Conservation (phyloP, 805 yeast genomes). For the Soucietia sequanensis region DNA sequence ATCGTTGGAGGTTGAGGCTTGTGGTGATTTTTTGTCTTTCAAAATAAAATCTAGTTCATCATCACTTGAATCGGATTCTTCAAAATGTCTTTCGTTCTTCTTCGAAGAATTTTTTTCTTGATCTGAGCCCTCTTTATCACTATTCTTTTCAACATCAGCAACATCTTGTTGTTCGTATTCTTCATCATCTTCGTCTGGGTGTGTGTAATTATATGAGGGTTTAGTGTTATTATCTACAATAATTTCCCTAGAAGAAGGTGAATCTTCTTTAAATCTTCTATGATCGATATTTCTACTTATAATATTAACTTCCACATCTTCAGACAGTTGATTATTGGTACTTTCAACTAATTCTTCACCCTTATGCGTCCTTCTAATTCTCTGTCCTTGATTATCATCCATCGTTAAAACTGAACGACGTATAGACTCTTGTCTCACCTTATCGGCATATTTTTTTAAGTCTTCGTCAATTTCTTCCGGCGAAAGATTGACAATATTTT, state of each 20-base stretch:
- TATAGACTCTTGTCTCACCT: slow-evolving; percentile 66
- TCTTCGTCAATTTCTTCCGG: slow-evolving; percentile 83
- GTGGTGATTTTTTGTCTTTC: slow-evolving; percentile 13
- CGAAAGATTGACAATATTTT: slow-evolving; percentile 59
- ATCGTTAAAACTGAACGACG: slow-evolving; percentile 64
- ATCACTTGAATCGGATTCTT: slow-evolving; percentile 18
- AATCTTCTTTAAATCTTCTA: slow-evolving; percentile 24
- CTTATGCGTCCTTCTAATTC: slow-evolving; percentile 77
- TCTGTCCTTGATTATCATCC: slow-evolving; percentile 51
- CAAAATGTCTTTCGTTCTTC: slow-evolving; percentile 1
- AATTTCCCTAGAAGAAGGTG: slow-evolving; percentile 6
- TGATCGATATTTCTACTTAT: slow-evolving; percentile 37
- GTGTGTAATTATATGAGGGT: slow-evolving; percentile 16
- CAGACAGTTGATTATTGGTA: slow-evolving; percentile 22
- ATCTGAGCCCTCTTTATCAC: slow-evolving; percentile 9
- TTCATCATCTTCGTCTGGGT: slow-evolving; percentile 28
- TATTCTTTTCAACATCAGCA: slow-evolving; percentile 7
- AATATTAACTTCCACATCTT: slow-evolving; percentile 25
- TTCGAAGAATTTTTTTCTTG: slow-evolving; percentile 6
- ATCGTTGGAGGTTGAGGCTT: slow-evolving; percentile 3
- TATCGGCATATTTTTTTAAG: slow-evolving; percentile 64
- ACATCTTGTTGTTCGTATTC: slow-evolving; percentile 13
- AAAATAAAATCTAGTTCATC: slow-evolving; percentile 34
- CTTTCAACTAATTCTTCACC: slow-evolving; percentile 80
- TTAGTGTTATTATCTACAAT: slow-evolving; percentile 7